Conservation (phyloP, 2,329 filamentous ascomycete genomes). For the Clarireedia paspali region DNA sequence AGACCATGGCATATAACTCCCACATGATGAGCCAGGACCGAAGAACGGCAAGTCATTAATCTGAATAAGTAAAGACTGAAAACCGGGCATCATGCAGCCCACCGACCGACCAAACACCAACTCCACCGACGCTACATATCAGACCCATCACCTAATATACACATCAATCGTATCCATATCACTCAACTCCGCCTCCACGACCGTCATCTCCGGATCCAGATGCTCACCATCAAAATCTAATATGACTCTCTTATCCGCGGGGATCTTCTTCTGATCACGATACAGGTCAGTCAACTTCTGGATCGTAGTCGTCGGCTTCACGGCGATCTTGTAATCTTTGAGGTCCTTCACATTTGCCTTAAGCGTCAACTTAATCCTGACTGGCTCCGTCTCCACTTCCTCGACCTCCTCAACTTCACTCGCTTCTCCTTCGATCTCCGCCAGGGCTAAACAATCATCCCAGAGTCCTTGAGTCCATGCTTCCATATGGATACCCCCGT, state of each 20-base stretch:
- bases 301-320: slow-evolving; percentile 48
- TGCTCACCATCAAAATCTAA: slow-evolving; percentile 71
- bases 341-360: slow-evolving; percentile 39
- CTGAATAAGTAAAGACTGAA: no score
- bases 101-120: no score
- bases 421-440: slow-evolving; percentile 9
- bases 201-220: slow-evolving; percentile 50
- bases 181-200: slow-evolving; percentile 63
- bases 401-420: slow-evolving; percentile 17
- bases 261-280: slow-evolving; percentile 44
- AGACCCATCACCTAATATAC: slow-evolving; percentile 19
- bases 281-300: slow-evolving; percentile 56
- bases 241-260: slow-evolving; percentile 44
- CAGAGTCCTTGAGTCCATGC: slow-evolving; percentile 65
- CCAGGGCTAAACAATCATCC: slow-evolving; percentile 26
- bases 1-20: no score
- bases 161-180: slow-evolving; percentile 74
- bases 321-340: slow-evolving; percentile 43
- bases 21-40: no score
- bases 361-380: slow-evolving; percentile 43
- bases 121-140: no score
- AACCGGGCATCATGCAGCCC: no score
- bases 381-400: slow-evolving; percentile 17
- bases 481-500: slow-evolving; percentile 62
- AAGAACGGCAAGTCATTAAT: no score